Base-by-base conservation (phyloP, 2,329 filamentous ascomycete species). In the Keithomyces neogunnii region DNA sequence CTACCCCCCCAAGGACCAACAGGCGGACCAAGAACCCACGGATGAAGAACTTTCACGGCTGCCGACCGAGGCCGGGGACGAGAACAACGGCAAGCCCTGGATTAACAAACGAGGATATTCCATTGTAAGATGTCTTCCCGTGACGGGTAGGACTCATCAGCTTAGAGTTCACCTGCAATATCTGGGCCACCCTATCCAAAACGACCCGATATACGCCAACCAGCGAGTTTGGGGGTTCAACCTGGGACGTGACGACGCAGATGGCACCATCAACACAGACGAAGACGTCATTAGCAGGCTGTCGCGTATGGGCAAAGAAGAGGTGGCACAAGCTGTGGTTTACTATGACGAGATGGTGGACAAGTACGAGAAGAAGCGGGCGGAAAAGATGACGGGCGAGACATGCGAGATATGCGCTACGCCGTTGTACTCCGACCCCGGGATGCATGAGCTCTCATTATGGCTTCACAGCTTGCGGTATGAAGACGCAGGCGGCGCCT, bases 171-270 rank as follows among this genome's bases (percentile, higher is more conserved):
- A 99, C 63, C 77, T 99, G 13, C 93, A 99, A 65, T 95, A 89
- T 66, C 75, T 99, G 3, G 93, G 93, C 1, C 88, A 97, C 64
- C 93, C 93, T 2, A 97, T 99, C 59, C 85, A 89, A 57, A 99
- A 99, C 66, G 93, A 99, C 64, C 93, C 93, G 6, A 97, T 99
- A 60, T 99, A 99, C 67, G 90, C 89, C 61, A 99, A 99, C 65
- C 84, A 89, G 63, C 84, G 84, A 52, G 93, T 99, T 9, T 99
- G 95, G 76, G 93, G 93, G 0, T 75, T 85, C 1, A 78, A 85
- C 8, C 80, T 99, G 0, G 93, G 89, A 13, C 80, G 70, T 50
- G 73, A 78, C 51, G 82, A 85, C 55, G 72, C 75, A 11, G 85
- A 92, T 47, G 82, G 80, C 3, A 76, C 76, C 26, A 78, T 79